Conservation (phyloP, 164 flowering plant genomes). For the Magnolia changhungtana region DNA sequence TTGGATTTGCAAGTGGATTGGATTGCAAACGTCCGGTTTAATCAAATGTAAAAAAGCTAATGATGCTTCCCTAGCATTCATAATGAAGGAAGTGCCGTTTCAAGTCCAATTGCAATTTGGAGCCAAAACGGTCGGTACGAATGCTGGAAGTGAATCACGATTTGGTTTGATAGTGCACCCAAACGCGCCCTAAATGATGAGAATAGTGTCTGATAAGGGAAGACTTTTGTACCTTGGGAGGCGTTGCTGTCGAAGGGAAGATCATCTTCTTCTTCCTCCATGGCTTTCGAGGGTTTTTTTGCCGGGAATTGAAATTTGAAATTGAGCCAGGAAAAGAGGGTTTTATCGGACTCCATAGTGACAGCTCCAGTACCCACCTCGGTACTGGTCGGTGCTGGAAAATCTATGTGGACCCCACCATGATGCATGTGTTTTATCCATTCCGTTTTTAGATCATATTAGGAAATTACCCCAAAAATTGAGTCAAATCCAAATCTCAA, state of each 20-base stretch:
- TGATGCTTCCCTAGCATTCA: not conserved
- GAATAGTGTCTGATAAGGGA: not conserved
- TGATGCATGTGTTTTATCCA: no score
- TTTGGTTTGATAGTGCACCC: not conserved
- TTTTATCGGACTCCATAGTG: no score
- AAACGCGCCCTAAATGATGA: not conserved
- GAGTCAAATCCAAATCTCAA: no score
- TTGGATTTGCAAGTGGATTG: not conserved
- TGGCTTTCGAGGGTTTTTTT: not conserved
- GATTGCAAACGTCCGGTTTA: not conserved
- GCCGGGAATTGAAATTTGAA: not conserved
- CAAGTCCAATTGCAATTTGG: not conserved
- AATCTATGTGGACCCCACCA: no score
- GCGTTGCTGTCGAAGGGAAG: not conserved
- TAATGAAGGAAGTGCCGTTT: not conserved
- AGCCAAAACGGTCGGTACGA: not conserved
- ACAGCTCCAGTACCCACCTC: no score
- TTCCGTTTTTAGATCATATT: no score
- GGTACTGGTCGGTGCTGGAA: no score
- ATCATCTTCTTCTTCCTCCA: not conserved
- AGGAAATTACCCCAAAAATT: no score
- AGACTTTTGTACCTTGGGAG: not conserved
- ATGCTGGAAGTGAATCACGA: not conserved
- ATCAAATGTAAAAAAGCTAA: not conserved
- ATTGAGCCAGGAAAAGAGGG: no score